These are phyloP conservation scores for Pseudozyma thailandica DNA, from an alignment of 1,284 basidiomycete genomes.

Conservation along the genomic window DNA sequence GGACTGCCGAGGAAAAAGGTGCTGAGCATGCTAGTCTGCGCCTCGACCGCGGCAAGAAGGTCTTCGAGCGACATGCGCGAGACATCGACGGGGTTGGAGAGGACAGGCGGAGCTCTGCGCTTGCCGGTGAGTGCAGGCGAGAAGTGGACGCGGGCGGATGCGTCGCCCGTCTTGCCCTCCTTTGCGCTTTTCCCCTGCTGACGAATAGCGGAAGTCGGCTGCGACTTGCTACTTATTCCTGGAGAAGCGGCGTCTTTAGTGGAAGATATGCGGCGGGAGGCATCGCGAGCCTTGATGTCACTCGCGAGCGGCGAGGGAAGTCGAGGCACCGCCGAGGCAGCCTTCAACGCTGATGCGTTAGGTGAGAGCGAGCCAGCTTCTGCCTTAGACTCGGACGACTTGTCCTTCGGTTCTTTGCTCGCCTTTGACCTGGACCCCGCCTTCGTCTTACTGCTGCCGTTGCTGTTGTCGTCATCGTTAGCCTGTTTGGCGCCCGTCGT, in stretches of 20 bases:
- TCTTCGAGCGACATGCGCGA: constrained; percentile 70
- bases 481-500: constrained; percentile 56
- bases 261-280: constrained; percentile 4
- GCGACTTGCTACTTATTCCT: constrained; percentile 28
- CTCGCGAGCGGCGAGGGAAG: constrained; percentile 47
- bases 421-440: constrained; percentile 22
- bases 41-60: constrained; percentile 70
- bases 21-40: constrained; percentile 68
- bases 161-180: constrained; percentile 31
- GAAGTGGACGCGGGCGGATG: constrained; percentile 44
- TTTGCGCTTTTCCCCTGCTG: constrained; percentile 44
- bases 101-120: constrained; percentile 52
- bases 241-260: background rate
- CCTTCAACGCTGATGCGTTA: constrained; percentile 10
- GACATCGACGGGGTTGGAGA: constrained; percentile 65
- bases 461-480: constrained; percentile 23
- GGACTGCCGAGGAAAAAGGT: constrained; percentile 68
- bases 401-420: constrained; percentile 23
- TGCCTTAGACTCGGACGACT: constrained; percentile 13
- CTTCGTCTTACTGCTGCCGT: constrained; percentile 12
- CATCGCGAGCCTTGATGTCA: constrained; percentile 32
- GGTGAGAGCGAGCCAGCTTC: constrained; percentile 23
- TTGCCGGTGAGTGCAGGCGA: constrained; percentile 67
- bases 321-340: constrained; percentile 13
- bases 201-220: constrained; percentile 41